These are phyloP conservation scores for Diaporthe eres DNA, from an alignment of 2,329 filamentous ascomycete species.

Conservation along the genomic window DNA sequence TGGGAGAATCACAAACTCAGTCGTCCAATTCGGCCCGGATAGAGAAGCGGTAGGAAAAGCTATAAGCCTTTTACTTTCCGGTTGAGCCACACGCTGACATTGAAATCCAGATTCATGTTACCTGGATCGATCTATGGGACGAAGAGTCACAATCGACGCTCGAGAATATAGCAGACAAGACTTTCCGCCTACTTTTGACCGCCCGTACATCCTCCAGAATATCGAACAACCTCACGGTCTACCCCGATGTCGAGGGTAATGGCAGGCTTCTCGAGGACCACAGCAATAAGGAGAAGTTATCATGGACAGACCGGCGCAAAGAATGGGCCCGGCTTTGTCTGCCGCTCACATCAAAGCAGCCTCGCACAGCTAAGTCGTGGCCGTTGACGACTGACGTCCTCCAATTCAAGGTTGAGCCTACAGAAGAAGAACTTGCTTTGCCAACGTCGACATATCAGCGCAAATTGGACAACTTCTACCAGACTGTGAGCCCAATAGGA, in stretches of 20 bases:
- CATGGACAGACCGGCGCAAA: slow-evolving; percentile 54
- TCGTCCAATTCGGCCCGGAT: slow-evolving; percentile 54
- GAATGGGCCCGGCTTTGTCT: slow-evolving; percentile 51
- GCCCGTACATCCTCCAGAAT: slow-evolving; percentile 47
- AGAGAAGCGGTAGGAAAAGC: slow-evolving; percentile 43
- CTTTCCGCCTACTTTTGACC: slow-evolving; percentile 60
- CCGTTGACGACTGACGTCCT: slow-evolving; percentile 24
- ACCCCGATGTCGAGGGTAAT: neutral
- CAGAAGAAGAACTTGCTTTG: slow-evolving; percentile 35
- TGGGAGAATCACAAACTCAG: slow-evolving; percentile 55
- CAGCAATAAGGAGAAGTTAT: slow-evolving; percentile 49
- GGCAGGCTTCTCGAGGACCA: slow-evolving; percentile 52
- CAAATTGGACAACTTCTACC: slow-evolving; percentile 16
- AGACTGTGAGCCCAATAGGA: slow-evolving; percentile 2
- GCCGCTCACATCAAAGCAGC: slow-evolving; percentile 19
- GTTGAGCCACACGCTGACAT: slow-evolving; percentile 35
- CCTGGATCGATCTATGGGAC: slow-evolving; percentile 56
- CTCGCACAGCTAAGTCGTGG: neutral
- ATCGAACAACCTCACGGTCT: slow-evolving; percentile 45
- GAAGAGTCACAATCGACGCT: slow-evolving; percentile 43
- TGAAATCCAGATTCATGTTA: slow-evolving; percentile 50
- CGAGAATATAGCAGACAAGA: slow-evolving; percentile 60
- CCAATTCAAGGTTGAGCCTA: slow-evolving; percentile 34
- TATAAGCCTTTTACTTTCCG: neutral
- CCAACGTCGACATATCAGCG: slow-evolving; percentile 20